Evolutionary conservation across 805 yeast genomes (phyloP).

Genomic region (Grigorovia humatica): DNA sequence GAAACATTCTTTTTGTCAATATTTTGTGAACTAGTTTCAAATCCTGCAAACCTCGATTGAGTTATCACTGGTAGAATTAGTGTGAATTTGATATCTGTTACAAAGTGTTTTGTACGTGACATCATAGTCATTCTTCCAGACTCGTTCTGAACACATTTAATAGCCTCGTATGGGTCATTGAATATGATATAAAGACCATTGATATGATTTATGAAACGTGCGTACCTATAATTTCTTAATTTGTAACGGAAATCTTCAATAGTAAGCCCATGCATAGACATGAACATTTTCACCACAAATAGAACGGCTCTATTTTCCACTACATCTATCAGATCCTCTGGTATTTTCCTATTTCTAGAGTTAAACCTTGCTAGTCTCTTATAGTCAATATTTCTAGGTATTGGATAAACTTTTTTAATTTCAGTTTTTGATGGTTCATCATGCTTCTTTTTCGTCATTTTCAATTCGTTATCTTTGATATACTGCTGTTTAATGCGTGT

Average conservation of each 20-base stretch:
- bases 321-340: constrained; percentile 37
- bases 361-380: constrained; percentile 3
- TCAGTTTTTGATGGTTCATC: background rate
- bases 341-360: constrained; percentile 27
- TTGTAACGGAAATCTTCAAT: constrained; percentile 52
- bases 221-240: constrained; percentile 53
- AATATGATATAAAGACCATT: constrained; percentile 68
- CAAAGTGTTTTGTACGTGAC: constrained; percentile 16
- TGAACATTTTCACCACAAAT: constrained; percentile 44
- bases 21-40: background rate
- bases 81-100: constrained; percentile 18
- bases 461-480: constrained; percentile 26
- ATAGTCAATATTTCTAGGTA: constrained; percentile 5
- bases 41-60: constrained; percentile 4
- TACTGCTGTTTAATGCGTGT: constrained; percentile 22
- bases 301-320: constrained; percentile 51
- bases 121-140: constrained; percentile 17
- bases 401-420: background rate
- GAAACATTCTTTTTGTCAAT: background rate
- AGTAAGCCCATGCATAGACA: constrained; percentile 39
- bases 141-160: constrained; percentile 16
- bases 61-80: constrained; percentile 9
- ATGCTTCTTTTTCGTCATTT: background rate
- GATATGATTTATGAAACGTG: constrained; percentile 48
- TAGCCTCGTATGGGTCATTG: constrained; percentile 30